Evolutionary conservation across 352 stramenopile species (phyloP).

Genomic region (Phytophthora fragariaefolia): DNA sequence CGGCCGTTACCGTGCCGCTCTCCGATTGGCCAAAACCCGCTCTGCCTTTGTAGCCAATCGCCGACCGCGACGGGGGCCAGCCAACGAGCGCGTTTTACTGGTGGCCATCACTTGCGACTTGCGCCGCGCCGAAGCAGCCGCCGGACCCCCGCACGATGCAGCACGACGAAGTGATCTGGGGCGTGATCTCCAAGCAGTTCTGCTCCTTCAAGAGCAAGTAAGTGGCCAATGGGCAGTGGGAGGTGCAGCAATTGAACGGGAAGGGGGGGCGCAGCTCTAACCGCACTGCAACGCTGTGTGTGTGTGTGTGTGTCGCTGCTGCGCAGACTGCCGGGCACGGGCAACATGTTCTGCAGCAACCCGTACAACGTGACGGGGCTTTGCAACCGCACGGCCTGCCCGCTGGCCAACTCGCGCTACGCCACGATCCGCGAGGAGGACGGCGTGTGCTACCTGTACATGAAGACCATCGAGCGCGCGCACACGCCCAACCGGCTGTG

Average conservation of each 20-base stretch:
- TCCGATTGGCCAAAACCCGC: slow-evolving; percentile 15
- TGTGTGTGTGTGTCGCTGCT: too few relatives aligned
- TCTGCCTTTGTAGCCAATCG: slow-evolving; percentile 22
- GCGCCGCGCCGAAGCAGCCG: slow-evolving; percentile 14
- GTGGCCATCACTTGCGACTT: slow-evolving; percentile 39
- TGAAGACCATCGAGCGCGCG: slow-evolving; percentile 99
- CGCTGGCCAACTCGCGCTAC: slow-evolving; percentile 98
- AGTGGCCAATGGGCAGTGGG: too few relatives aligned
- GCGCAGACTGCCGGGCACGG: slow-evolving; percentile 68
- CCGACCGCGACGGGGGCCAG: background rate
- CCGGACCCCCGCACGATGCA: slow-evolving; percentile 69
- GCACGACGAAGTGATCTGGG: slow-evolving; percentile 99
- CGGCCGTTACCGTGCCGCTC: too few relatives aligned
- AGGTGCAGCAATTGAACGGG: too few relatives aligned
- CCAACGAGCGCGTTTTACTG: slow-evolving; percentile 27
- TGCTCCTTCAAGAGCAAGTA: slow-evolving; percentile 99
- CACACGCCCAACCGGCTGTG: slow-evolving; percentile 99
- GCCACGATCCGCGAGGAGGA: slow-evolving; percentile 98
- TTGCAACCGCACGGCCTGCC: slow-evolving; percentile 97
- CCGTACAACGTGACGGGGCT: slow-evolving; percentile 98
- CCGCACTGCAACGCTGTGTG: too few relatives aligned
- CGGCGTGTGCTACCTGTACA: slow-evolving; percentile 95
- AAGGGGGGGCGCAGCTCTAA: too few relatives aligned
- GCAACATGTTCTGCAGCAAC: slow-evolving; percentile 98
- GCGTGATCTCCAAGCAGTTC: slow-evolving; percentile 98